Percentiles rank a stretch among this genome's conserved stretches.
Conservation (phyloP, 164 flowering plant species). For the Cinnamomum chago region DNA sequence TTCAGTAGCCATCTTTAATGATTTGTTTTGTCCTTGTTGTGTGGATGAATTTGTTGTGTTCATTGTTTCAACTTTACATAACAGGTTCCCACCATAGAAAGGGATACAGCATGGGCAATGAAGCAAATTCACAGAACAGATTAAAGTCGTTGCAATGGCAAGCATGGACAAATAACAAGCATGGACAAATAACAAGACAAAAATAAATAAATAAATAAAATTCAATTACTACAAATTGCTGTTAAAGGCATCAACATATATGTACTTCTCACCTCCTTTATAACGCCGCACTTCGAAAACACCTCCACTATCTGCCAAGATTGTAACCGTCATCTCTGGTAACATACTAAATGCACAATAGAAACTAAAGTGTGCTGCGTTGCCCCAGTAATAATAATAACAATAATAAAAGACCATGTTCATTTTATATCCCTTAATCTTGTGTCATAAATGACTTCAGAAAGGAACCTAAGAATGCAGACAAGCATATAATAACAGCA, state of each 20-base stretch:
- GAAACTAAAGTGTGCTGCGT: too few species aligned
- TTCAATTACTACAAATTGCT: background rate
- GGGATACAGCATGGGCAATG: background rate
- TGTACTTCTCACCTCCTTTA: slow-evolving; percentile 67
- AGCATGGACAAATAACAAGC: background rate
- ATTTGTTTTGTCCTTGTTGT: too few species aligned
- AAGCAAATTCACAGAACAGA: too few species aligned
- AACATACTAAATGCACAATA: background rate
- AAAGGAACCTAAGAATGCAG: background rate
- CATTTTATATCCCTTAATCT: background rate
- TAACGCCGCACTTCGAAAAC: slow-evolving; percentile 92
- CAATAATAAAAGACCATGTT: background rate
- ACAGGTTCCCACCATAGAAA: too few species aligned
- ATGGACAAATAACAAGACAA: background rate
- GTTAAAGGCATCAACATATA: background rate
- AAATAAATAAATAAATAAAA: too few species aligned
- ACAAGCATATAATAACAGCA: background rate
- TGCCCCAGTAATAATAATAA: too few species aligned
- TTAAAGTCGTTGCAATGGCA: background rate
- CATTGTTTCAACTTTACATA: too few species aligned
- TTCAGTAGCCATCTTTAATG: too few species aligned
- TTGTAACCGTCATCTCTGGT: background rate
- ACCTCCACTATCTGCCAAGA: slow-evolving; percentile 75
- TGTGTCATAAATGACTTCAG: background rate
- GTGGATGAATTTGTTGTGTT: too few species aligned